Evolutionary conservation across 2,329 filamentous ascomycete genomes (phyloP).

Genomic region (Seiridium unicorne): DNA sequence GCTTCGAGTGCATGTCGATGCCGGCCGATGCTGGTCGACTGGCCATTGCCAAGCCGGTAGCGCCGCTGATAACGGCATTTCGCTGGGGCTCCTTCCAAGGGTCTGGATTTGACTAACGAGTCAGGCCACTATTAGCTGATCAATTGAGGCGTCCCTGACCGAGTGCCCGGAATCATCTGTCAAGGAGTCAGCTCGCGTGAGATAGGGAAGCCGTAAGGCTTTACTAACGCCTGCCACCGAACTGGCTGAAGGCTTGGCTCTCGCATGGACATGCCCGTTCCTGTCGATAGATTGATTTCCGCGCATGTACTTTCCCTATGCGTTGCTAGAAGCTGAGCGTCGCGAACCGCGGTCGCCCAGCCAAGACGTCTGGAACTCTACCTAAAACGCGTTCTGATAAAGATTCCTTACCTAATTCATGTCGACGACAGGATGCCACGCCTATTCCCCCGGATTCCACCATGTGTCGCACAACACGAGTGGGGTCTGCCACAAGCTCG

Average conservation of each 20-base stretch:
- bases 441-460: neutral
- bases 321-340: neutral
- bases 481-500: neutral
- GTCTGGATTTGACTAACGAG: constrained; percentile 5
- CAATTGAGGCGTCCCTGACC: neutral
- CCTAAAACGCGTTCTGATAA: neutral
- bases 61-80: constrained; percentile 2
- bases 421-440: neutral
- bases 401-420: neutral
- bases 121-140: constrained; percentile 3
- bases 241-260: neutral
- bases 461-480: neutral
- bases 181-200: neutral
- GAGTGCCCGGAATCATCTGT: neutral
- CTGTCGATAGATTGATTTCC: neutral
- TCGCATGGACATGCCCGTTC: constrained; percentile 5
- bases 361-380: constrained; percentile 1
- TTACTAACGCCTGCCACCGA: neutral
- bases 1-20: neutral
- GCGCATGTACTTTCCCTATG: constrained; percentile 1
- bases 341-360: neutral
- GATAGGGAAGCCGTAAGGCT: neutral
- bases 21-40: neutral
- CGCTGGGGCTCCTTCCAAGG: neutral
- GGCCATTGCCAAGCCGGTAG: constrained; percentile 3